Evolutionary conservation across 805 yeast species (phyloP).

Genomic region (Yamadazyma takamatsuzukensis): DNA sequence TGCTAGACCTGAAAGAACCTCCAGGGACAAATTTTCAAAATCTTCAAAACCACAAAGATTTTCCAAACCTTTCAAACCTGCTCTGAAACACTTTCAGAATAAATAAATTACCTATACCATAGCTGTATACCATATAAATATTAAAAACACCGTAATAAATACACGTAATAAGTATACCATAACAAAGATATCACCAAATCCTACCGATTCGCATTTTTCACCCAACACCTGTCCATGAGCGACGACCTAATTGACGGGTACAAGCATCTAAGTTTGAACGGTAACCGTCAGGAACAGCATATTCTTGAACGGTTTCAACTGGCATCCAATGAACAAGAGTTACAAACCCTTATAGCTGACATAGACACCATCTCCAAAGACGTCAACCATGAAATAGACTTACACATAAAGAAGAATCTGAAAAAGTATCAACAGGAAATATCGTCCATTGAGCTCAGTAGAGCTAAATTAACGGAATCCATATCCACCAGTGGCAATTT

Average conservation of each 20-base stretch:
- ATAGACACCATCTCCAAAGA: constrained; percentile 23
- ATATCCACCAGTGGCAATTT: constrained; percentile 55
- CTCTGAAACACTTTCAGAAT: background rate
- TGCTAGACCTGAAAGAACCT: too few relatives aligned
- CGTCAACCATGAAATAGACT: constrained; percentile 25
- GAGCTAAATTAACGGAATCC: constrained; percentile 64
- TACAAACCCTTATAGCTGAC: constrained; percentile 20
- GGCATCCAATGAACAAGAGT: constrained; percentile 26
- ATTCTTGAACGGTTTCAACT: constrained; percentile 2
- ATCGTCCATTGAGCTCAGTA: constrained; percentile 51
- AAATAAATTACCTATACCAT: constrained; percentile 1
- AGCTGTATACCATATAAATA: constrained; percentile 2
- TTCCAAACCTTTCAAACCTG: background rate
- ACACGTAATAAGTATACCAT: too few relatives aligned
- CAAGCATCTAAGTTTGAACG: too few relatives aligned
- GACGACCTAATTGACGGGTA: too few relatives aligned
- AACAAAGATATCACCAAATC: too few relatives aligned
- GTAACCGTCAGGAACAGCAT: too few relatives aligned
- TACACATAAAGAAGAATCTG: constrained; percentile 20
- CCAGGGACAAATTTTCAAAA: background rate
- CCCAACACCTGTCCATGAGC: too few relatives aligned
- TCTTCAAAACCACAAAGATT: background rate
- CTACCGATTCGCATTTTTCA: too few relatives aligned
- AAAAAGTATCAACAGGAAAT: constrained; percentile 34
- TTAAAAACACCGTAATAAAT: too few relatives aligned